Evolutionary conservation across 805 yeast genomes (phyloP), one percentile per base, ranked within the genome.

Genomic region (Barnettozyma populi): DNA sequence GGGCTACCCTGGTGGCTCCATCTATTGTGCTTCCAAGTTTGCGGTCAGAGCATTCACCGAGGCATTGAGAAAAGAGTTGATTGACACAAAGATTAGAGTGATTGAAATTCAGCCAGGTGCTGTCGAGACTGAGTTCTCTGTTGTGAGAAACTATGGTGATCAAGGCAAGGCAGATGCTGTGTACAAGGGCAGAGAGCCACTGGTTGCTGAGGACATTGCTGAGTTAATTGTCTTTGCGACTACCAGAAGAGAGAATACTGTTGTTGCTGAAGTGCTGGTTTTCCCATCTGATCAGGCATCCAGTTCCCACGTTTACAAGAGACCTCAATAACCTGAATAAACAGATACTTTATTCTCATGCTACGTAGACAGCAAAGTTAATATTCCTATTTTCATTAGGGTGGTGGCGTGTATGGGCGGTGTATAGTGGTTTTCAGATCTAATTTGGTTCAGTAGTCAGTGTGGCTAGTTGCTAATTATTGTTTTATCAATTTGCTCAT

Each of bases 231-330:
- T 57, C 74, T 80, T 76, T 56, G 75, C 78, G 4, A 70, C 80
- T 16, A 71, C 84, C 2, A 76, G 86, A 69, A 75, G 72, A 54
- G 70, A 70, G 52, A 80, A 78, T 57, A 78, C 83, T 0, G 86
- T 80, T 5, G 67, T 80, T 59, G 85, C 86, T 9, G 95, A 90
- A 64, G 75, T 89, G 7, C 73, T 90, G 64, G 82, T 92, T 16
- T 88, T 90, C 69, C 87, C 96, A 16, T 77, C 83, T 43, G 82
- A 86, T 72, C 97, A 90, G 72, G 97, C 95, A 5, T 69, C 73
- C 57, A 87, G 84, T 59, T 50, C 54, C 14, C 61, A 57, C 41
- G 63, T 84, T 36, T 72, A 82, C 72, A 66, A 68, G 51, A 73
- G 82, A 62, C 77, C 79, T 57, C 81, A 79, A 57, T 69, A 41